Percentiles rank a stretch among this genome's conserved stretches.
phyloP scores from a whole-genome alignment of 2,329 filamentous ascomycete species.

The Fusarium annulatum region DNA sequence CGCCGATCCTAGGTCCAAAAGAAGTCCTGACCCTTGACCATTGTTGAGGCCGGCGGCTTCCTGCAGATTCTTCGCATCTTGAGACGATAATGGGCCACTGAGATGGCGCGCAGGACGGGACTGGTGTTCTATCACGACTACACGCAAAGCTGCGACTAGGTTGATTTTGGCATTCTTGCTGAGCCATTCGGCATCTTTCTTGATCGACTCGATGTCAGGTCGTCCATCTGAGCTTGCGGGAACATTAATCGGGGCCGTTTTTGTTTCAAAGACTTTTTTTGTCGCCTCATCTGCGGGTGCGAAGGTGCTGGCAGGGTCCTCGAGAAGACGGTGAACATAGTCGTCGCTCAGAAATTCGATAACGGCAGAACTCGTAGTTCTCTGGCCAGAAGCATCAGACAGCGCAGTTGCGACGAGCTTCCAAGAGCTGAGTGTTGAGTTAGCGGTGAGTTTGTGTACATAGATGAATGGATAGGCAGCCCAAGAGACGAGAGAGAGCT shows the following conservation, averaged over 20 bases:
- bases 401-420: constrained; percentile 67
- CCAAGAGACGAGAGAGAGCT: constrained; percentile 8
- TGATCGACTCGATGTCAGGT: constrained; percentile 82
- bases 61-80: constrained; percentile 80
- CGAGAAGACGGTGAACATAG: constrained; percentile 75
- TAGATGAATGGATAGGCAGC: constrained; percentile 4
- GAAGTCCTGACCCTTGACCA: constrained; percentile 66
- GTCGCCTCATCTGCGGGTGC: constrained; percentile 69
- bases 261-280: constrained; percentile 81
- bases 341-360: constrained; percentile 77
- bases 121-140: constrained; percentile 87
- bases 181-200: constrained; percentile 87
- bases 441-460: constrained; percentile 38
- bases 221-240: constrained; percentile 73
- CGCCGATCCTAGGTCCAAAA: constrained; percentile 62
- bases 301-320: constrained; percentile 76
- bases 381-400: constrained; percentile 66
- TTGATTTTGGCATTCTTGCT: constrained; percentile 82
- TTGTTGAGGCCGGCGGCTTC: constrained; percentile 76
- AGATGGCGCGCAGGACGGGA: constrained; percentile 79
- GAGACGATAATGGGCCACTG: constrained; percentile 76
- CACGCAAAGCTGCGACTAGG: constrained; percentile 82
- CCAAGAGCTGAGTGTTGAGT: constrained; percentile 65
- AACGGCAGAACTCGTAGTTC: constrained; percentile 65
- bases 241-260: constrained; percentile 87